A percentile compares a stretch with the other conserved stretches of the same genome.
phyloP scores from a whole-genome alignment of 2,329 filamentous ascomycete genomes.

The Paecilomyces sp. region DNA sequence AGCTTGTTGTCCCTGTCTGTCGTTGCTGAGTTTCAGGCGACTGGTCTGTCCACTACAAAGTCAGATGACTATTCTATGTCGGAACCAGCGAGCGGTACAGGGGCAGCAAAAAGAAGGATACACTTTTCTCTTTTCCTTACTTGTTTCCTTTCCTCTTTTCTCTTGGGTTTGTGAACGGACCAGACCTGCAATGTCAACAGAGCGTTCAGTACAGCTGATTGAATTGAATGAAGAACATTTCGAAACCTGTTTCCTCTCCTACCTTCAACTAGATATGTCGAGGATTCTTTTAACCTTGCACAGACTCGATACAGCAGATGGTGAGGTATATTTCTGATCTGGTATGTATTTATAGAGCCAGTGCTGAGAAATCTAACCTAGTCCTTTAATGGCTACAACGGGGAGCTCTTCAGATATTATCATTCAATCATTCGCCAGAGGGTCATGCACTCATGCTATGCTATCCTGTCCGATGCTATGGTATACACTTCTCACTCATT shows the following conservation, averaged over 20 bases:
- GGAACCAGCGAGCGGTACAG: not conserved
- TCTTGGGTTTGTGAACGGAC: not conserved
- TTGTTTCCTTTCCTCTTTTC: not conserved
- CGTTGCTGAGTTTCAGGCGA: not conserved
- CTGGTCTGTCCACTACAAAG: not conserved
- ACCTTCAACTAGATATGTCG: too few relatives aligned
- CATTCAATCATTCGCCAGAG: not conserved
- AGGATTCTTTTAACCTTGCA: too few relatives aligned
- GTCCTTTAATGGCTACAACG: too few relatives aligned
- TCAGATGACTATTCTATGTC: not conserved
- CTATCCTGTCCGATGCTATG: not conserved
- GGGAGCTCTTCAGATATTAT: not conserved
- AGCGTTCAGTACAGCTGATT: not conserved
- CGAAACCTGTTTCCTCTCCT: not conserved
- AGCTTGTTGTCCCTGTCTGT: not conserved
- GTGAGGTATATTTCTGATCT: too few relatives aligned
- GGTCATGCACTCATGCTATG: not conserved
- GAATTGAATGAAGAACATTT: not conserved
- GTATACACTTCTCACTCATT: not conserved
- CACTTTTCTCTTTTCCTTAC: not conserved
- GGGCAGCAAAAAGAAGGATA: constrained; percentile 1
- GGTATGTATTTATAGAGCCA: too few relatives aligned
- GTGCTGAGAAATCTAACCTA: too few relatives aligned
- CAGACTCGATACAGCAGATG: too few relatives aligned
- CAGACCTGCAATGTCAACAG: not conserved